Percentiles rank a stretch among this genome's conserved stretches.
Conservation (phyloP, 2,329 filamentous ascomycete species). For the Aspergillus aculeatinus region DNA sequence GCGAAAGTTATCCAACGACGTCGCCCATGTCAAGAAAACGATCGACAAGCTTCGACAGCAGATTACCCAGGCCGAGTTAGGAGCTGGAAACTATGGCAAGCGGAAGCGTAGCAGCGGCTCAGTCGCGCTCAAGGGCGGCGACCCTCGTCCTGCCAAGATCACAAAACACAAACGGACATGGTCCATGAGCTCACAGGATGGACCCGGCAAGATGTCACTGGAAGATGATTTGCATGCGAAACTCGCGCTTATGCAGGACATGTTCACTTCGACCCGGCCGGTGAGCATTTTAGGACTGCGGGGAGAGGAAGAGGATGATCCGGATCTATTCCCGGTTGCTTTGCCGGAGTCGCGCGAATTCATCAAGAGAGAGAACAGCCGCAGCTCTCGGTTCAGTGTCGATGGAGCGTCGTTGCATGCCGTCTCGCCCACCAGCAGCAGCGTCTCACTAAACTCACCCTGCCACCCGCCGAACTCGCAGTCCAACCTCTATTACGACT, state of each 20-base stretch:
- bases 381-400: conserved; percentile 34
- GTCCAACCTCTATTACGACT: conserved; percentile 19
- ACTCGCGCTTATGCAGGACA: conserved; percentile 45
- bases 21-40: conserved; percentile 91
- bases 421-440: conserved; percentile 43
- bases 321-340: conserved; percentile 45
- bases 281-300: conserved; percentile 45
- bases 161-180: conserved; percentile 90
- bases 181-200: conserved; percentile 76
- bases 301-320: conserved; percentile 47
- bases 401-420: conserved; percentile 36
- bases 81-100: conserved; percentile 60
- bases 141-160: conserved; percentile 72
- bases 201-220: conserved; percentile 41
- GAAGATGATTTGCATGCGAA: conserved; percentile 49
- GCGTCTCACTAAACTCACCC: conserved; percentile 40
- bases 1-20: conserved; percentile 89
- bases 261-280: conserved; percentile 47
- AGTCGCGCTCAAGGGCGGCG: conserved; percentile 45
- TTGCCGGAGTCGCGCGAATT: conserved; percentile 35
- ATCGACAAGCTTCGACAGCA: conserved; percentile 97
- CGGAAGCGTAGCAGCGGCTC: conserved; percentile 59
- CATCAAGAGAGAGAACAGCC: conserved; percentile 31
- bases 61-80: conserved; percentile 70
- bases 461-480: conserved; percentile 21